Conservation (phyloP, 2,329 filamentous ascomycete species). For the Dothiorella sarmentorum region DNA sequence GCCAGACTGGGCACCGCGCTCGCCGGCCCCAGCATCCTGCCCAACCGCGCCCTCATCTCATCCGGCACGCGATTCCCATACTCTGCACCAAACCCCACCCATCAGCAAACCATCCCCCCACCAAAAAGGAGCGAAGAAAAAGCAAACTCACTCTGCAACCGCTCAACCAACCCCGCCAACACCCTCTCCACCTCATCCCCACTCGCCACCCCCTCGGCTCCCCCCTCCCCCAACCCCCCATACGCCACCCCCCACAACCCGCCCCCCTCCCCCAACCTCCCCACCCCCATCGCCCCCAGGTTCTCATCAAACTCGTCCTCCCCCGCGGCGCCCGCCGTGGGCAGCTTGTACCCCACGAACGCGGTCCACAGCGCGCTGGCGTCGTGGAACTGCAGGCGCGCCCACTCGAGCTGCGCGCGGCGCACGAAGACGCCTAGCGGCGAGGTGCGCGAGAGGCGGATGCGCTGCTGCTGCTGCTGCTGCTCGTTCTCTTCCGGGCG, state of each 20-base stretch:
- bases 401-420: constrained; percentile 74
- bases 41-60: constrained; percentile 68
- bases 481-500: constrained; percentile 51
- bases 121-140: too few species aligned
- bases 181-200: constrained; percentile 76
- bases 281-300: constrained; percentile 57
- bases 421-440: constrained; percentile 80
- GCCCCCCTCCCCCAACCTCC: constrained; percentile 50
- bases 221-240: constrained; percentile 37
- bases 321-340: constrained; percentile 62
- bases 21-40: constrained; percentile 64
- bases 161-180: constrained; percentile 82
- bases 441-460: constrained; percentile 68
- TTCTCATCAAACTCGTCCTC: constrained; percentile 54
- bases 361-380: constrained; percentile 74
- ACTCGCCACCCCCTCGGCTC: constrained; percentile 53
- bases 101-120: background rate
- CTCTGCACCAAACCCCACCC: constrained; percentile 51
- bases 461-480: constrained; percentile 41
- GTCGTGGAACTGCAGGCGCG: constrained; percentile 75
- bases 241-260: constrained; percentile 51
- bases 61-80: constrained; percentile 74
- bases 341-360: constrained; percentile 76
- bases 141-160: constrained; percentile 66
- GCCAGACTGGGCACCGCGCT: constrained; percentile 67